Base-by-base conservation (phyloP, 192 early-diverging fungal genomes). In the Pilobolus umbonatus region DNA sequence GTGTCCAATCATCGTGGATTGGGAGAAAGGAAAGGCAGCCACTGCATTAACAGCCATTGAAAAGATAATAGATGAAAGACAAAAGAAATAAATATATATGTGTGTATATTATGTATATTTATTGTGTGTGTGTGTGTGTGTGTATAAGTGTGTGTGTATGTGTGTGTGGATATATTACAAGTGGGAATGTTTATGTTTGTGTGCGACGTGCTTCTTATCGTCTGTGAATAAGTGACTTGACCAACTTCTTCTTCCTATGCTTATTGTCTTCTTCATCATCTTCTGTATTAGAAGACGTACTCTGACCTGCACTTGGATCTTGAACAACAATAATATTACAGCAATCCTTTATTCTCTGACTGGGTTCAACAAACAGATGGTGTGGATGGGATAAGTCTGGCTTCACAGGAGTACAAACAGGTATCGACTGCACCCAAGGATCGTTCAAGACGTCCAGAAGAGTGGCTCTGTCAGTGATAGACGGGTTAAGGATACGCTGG, bases 401-500 rank as follows among this genome's bases (percentile, higher is more conserved):
- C 12, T 50, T 42, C 5, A 36, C 59, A 29, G 36, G 21, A 6
- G 36, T 35, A 43, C 87, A 89, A 25, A 76, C 62, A 7, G 78
- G 73, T 24, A 90, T 71, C n/a, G 68, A 70, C 58, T 80, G 80
- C 59, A 86, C 85, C 94, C 94, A 96, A 19, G 80, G 68, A 64
- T 83, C 82, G 9, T 83, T 74, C 26, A 93, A 61, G 21, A 92
- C 76, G 26, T 85, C 79, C 17, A 77, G 72, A 45, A 96, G 77
- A 12, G 79, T 73, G n/a, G 68, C 61, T 7, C 89, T 82, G 21
- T 73, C 76, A 25, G 60, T 64, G 7, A 72, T 65, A 38, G 86
- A 77, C 4, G 81, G 77, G 34, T 88, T 79, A 28, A 91, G 60
- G 61, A 91, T 86, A 38, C 76, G 73, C 22, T 69, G 62, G 29